Conservation (phyloP, 75 land plant genomes). For the Ceratopteris richardii region DNA sequence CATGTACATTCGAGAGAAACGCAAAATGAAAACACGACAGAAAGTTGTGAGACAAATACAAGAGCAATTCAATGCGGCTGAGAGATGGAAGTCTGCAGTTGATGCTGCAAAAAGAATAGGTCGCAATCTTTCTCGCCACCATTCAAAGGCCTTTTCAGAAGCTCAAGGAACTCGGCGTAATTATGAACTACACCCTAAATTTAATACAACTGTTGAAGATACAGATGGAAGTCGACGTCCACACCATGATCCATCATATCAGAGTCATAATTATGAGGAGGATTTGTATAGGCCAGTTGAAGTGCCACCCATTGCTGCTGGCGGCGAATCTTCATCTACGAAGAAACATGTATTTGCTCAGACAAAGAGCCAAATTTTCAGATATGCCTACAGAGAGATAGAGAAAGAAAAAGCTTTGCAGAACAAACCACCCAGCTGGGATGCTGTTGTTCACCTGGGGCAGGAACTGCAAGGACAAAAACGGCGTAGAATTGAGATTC, state of each 20-base stretch:
- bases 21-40: slow-evolving; percentile 64
- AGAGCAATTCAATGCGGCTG: slow-evolving; percentile 64
- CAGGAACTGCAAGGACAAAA: slow-evolving; percentile 19
- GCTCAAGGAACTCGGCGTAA: slow-evolving; percentile 11
- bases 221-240: not conserved
- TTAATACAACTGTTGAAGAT: slow-evolving; percentile 2
- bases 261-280: not conserved
- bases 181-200: not conserved
- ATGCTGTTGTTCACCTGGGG: slow-evolving; percentile 48
- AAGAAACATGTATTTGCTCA: not conserved
- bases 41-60: slow-evolving; percentile 67
- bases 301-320: not conserved
- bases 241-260: not conserved
- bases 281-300: not conserved
- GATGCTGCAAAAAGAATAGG: slow-evolving; percentile 58
- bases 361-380: slow-evolving; percentile 51
- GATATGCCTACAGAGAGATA: slow-evolving; percentile 86
- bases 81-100: slow-evolving; percentile 71
- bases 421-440: slow-evolving; percentile 37
- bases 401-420: slow-evolving; percentile 77
- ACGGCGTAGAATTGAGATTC: slow-evolving; percentile 58
- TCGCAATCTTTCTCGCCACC: slow-evolving; percentile 48
- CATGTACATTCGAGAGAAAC: slow-evolving; percentile 61
- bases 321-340: not conserved
- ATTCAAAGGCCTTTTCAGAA: slow-evolving; percentile 17